Evolutionary conservation across 1,284 basidiomycete genomes (phyloP), one percentile per base, ranked within the genome.

Genomic region (Xerocomus amazonicus): DNA sequence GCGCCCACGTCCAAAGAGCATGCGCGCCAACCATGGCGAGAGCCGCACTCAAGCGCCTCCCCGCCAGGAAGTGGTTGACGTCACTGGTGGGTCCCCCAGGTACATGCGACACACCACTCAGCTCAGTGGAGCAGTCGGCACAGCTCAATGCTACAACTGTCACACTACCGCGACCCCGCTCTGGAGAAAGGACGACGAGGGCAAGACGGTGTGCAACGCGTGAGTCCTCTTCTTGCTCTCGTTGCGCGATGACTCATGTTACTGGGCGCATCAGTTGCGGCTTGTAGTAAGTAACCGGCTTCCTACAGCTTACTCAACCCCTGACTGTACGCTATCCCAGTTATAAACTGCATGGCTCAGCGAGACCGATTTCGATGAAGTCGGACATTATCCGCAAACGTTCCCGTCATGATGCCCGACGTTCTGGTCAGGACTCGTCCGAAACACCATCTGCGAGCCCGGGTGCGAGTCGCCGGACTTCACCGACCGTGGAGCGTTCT

Each of bases 121-220:
- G 56, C 61, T 60, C 61, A 57, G 59, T 50, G 54, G 62, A 45
- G 57, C 58, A 56, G 58, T 56, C 45, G 65, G 65, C 44, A 57
- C 69, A 74, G 87, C 87, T 5, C 86, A 89, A 73, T 93, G 90
- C 72, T 90, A 87, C 70, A 93, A 92, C 63, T 92, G 90, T 71
- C 86, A 90, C 60, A 93, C 90, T 17, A 92, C 87, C 4, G 88
- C 90, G 19, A 92, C 90, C 4, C 91, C 90, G n/a, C 78, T 92
- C 33, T 93, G 90, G 90, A 77, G 91, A 56, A 92, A 92, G 68
- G 90, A 92, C 62, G 90, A 92, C 59, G 90, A 92, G 65, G 91
- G 91, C 49, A 91, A 91, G 74, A 92, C 90, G 1, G 88, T 92
- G 43, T 93, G 91, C 75, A 92, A 93, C 61, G 91, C 90, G 77